Base-by-base conservation (phyloP, 2,329 filamentous ascomycete species). In the Mycogone perniciosa region DNA sequence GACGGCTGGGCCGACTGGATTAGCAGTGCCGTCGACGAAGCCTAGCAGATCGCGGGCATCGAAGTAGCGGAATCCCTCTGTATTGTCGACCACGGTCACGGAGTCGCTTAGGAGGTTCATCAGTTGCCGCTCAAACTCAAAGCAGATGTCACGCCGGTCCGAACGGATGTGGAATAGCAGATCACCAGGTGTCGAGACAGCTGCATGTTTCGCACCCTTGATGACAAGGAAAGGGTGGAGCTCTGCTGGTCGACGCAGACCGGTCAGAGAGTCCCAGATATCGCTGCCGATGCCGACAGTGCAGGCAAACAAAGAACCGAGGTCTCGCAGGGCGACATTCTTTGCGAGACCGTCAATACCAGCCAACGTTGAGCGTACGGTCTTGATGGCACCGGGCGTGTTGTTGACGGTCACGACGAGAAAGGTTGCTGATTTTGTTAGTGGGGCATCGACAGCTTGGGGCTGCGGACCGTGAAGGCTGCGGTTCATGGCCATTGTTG, bases 1-100 rank as follows among this genome's bases (percentile, higher is more conserved):
- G 0, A 79, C 68, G 1, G 65, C 71, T 0, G 66, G 58, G 0
- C 77, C 77, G 1, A 75, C 68, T 0, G 79, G 79, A 55, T 82
- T 82, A 2, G 79, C 79, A 0, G 79, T 82, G 11, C 79, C 79
- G 51, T 82, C 79, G 3, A 82, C 76, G 47, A 82, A 82, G 1
- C 79, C 79, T 0, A 82, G 70, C 0, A 82, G 70, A 53, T 82
- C 79, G 1, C 79, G 75, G 0, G 75, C 71, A 54, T 82, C 79
- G 52, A 81, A 81, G 61, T 82, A 82, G 3, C 79, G 74, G 61
- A 82, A 82, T 0, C 79, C 79, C 1, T 70, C 65, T 0, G 79
- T 82, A 49, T 74, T 73, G 46, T 82, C 79, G 1, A 73, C 67
- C 1, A 80, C 68, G 0, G 57, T 60, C 8, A 81, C 73, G 0